A percentile compares a stretch with the other conserved stretches of the same genome.
phyloP scores from a whole-genome alignment of 202 grass and related monocot species.

The Carex arenaria region DNA sequence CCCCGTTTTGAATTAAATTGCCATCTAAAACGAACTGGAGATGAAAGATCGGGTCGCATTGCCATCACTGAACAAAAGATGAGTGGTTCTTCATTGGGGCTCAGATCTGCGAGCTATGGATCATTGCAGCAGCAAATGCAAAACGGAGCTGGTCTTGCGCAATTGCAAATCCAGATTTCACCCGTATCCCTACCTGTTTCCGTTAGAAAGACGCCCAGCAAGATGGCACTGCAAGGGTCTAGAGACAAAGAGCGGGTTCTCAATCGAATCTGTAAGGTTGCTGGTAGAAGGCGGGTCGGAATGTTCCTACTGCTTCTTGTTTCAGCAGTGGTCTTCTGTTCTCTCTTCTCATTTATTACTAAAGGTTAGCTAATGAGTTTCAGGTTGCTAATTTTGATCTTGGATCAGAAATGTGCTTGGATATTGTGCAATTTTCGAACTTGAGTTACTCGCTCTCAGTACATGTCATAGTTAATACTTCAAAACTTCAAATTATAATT shows the following conservation, averaged over 20 bases:
- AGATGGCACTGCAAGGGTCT: conserved; percentile 15
- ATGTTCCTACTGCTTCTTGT: conserved; percentile 60
- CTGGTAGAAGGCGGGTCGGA: conserved; percentile 37
- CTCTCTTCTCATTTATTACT: conserved; percentile 54
- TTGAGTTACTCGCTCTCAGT: background rate
- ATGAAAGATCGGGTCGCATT: conserved; percentile 47
- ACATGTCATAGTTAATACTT: background rate
- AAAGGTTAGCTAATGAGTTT: conserved; percentile 44
- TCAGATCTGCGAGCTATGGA: conserved; percentile 79
- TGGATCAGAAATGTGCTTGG: background rate
- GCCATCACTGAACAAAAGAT: conserved; percentile 41
- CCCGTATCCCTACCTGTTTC: conserved; percentile 2
- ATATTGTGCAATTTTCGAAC: background rate
- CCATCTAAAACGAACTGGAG: conserved; percentile 20
- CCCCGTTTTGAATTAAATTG: conserved; percentile 6
- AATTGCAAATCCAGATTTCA: conserved; percentile 24
- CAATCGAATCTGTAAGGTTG: conserved; percentile 64
- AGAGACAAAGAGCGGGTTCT: conserved; percentile 41
- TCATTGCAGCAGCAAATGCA: conserved; percentile 52
- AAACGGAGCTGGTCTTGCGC: conserved; percentile 13
- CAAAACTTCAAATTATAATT: background rate
- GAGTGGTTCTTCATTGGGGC: conserved; percentile 66
- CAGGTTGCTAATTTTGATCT: conserved; percentile 16
- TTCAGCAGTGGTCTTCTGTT: conserved; percentile 37
- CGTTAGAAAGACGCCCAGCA: conserved; percentile 21